phyloP scores from a whole-genome alignment of 371 early-diverging fungal species.

The Apophysomyces sp. region DNA sequence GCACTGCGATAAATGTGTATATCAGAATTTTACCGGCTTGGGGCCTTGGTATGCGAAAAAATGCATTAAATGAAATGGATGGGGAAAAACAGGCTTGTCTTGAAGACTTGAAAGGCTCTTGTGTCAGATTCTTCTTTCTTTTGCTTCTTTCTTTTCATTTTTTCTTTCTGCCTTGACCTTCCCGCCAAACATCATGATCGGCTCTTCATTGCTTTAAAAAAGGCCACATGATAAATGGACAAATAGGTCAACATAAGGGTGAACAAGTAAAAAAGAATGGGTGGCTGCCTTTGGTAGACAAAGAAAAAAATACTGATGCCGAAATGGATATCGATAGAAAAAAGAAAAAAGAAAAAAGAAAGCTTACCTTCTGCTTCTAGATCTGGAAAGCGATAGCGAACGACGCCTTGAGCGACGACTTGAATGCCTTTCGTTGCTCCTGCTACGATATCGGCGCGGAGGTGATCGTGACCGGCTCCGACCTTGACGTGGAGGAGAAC shows the following conservation, averaged over 20 bases:
- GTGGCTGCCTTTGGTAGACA: not conserved
- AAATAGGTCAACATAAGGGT: not conserved
- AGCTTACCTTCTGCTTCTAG: conserved; percentile 32
- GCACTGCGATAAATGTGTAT: conserved; percentile 5
- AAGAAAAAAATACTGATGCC: not conserved
- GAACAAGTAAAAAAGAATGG: not conserved
- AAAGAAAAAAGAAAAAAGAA: not conserved
- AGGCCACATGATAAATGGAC: conserved; percentile 2
- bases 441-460: conserved; percentile 11
- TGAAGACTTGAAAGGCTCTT: conserved; percentile 6
- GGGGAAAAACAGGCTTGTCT: conserved; percentile 1
- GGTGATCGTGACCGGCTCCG: conserved; percentile 23
- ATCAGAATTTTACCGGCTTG: conserved; percentile 9
- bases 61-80: not conserved
- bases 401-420: conserved; percentile 26
- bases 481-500: conserved; percentile 19
- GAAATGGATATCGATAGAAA: not conserved
- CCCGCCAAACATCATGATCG: conserved; percentile 1
- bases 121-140: conserved; percentile 1
- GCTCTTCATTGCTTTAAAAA: conserved; percentile 7
- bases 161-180: conserved; percentile 6
- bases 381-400: conserved; percentile 33
- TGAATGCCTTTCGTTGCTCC: conserved; percentile 15
- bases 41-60: not conserved
- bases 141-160: not conserved